Evolutionary conservation across 75 land plant genomes (phyloP), one percentile per base, ranked within the genome.

Genomic region (Pinus taeda): DNA sequence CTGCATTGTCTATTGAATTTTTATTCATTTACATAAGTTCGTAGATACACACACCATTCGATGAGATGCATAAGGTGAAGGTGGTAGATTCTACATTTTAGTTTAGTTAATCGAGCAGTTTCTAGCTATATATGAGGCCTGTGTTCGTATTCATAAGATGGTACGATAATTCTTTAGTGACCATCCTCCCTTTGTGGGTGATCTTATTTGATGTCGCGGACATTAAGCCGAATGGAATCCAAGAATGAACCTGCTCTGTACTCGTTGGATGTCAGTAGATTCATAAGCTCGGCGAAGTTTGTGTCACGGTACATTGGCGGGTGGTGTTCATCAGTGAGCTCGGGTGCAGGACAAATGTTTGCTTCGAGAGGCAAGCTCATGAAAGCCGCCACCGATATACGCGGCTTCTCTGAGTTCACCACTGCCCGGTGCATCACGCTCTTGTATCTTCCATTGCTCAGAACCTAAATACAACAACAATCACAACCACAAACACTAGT

Each of bases 251-350:
- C 33, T 33, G 1, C 33, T 79, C 80, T 82, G 71, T 79, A 45
- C 26, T 82, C 81, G n/a, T 74, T 49, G 7, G 85, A 79, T 2
- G 81, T 75, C 18, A 85, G 8, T 67, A 82, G 85, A 21, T 84
- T 77, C 17, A 91, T 83, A 64, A 91, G 88, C 42, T 79, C 36
- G 18, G 83, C 83, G 74, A 86, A 91, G 66, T 87, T 86, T 11
- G 90, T 86, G 80, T 91, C 93, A 13, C 55, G 77, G 39, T 83
- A 85, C 1, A 49, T 80, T 59, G 84, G 80, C 12, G 89, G 93
- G 67, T 88, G 82, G 4, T 57, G 55, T 7, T 81, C 78, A 29
- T 80, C 77, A 22, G 91, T 73, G 59, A 93, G 92, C 22, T 83
- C 80, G 0, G 88, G 82, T 1, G 83, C 58, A 5, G 94, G 92